These are phyloP conservation scores for Noccaea caerulescens DNA, from an alignment of 345 rosid genomes.

Conservation along the genomic window DNA sequence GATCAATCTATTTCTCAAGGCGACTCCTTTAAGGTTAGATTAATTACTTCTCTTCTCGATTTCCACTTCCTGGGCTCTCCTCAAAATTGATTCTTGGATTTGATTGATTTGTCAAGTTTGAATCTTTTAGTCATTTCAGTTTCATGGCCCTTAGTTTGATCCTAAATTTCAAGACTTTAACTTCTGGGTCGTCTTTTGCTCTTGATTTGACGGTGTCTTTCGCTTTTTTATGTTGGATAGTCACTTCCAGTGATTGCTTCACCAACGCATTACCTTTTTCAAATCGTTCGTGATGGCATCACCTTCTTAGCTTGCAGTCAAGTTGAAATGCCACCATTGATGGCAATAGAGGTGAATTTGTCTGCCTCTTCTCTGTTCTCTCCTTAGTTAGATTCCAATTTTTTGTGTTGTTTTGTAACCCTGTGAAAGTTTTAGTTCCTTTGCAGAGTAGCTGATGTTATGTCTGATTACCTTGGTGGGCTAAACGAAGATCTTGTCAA, in stretches of 20 bases:
- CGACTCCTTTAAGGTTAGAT: conserved; percentile 68
- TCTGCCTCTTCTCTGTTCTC: neutral
- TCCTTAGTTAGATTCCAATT: conserved; percentile 12
- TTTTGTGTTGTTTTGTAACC: conserved; percentile 31
- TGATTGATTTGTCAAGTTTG: neutral
- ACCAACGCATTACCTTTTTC: conserved; percentile 93
- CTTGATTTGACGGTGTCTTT: neutral
- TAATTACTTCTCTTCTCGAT: neutral
- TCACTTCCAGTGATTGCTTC: conserved; percentile 86
- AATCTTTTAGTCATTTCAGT: neutral
- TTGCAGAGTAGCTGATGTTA: conserved; percentile 87
- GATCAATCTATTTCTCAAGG: conserved; percentile 73
- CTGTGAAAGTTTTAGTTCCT: conserved; percentile 64
- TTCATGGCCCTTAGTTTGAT: neutral
- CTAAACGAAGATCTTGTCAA: conserved; percentile 89
- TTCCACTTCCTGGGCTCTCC: conserved; percentile 17
- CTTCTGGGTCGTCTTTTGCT: neutral
- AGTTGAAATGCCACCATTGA: conserved; percentile 96
- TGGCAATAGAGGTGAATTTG: conserved; percentile 84
- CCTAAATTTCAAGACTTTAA: neutral
- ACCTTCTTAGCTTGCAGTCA: conserved; percentile 94
- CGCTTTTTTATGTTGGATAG: conserved; percentile 45
- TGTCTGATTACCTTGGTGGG: conserved; percentile 91
- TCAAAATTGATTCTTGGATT: neutral
- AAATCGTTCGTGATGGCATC: conserved; percentile 82